Conservation (phyloP, 768 basidiomycete species). For the Russula virescens region DNA sequence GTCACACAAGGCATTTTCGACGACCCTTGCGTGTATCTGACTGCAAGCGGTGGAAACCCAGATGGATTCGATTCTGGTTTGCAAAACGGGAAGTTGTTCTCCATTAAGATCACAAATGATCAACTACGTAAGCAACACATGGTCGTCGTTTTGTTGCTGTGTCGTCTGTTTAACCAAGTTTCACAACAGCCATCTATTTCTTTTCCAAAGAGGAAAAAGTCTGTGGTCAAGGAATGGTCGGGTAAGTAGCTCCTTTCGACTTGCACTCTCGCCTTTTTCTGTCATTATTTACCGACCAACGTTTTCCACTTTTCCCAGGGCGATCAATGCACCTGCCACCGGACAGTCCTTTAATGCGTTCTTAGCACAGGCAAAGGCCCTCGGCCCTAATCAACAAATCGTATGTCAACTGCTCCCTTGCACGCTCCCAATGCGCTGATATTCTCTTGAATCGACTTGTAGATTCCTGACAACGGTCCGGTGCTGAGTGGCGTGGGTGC, state of each 20-base stretch:
- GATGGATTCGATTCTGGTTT: conserved; percentile 54
- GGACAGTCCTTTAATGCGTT: conserved; percentile 39
- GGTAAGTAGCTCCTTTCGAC: conserved; percentile 25
- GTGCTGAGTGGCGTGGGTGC: conserved; percentile 37
- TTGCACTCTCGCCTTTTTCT: too few relatives aligned
- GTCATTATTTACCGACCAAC: background rate
- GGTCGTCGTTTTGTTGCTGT: background rate
- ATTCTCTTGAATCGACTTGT: background rate
- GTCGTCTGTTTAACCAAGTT: background rate
- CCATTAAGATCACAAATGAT: conserved; percentile 44
- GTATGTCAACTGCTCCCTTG: conserved; percentile 28
- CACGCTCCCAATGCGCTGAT: too few relatives aligned
- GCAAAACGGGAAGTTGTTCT: conserved; percentile 35
- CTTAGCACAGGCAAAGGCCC: conserved; percentile 35
- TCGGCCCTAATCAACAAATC: conserved; percentile 33
- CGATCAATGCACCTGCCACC: conserved; percentile 44
- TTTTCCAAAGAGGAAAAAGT: conserved; percentile 44
- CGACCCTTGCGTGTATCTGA: conserved; percentile 37
- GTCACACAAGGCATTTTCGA: conserved; percentile 32
- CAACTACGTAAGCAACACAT: conserved; percentile 36
- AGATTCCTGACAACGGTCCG: conserved; percentile 38
- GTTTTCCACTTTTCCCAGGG: conserved; percentile 16
- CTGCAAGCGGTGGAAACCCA: conserved; percentile 30
- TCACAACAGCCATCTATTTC: conserved; percentile 48
- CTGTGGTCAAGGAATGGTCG: conserved; percentile 51